Evolutionary conservation across 2,329 filamentous ascomycete species (phyloP), one percentile per base, ranked within the genome.

Genomic region (Ilyonectria robusta): DNA sequence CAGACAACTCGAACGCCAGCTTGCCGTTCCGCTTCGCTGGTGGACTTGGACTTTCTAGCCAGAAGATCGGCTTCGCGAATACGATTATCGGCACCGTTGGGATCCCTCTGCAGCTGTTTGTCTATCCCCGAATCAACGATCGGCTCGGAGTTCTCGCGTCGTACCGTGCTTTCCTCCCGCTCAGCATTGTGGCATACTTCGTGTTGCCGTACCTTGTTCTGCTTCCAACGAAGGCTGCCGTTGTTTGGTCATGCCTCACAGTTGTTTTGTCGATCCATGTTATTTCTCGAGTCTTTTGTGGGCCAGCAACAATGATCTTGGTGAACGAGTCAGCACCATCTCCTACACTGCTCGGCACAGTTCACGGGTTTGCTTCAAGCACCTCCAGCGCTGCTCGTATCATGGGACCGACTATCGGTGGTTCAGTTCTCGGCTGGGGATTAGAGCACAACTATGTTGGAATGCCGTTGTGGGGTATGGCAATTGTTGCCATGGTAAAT

Each of bases 351-450:
- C 67, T 76, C 13, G 71, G 72, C 2, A 76, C 73, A 3, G 64
- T 76, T 4, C 72, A 77, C 21, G 73, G 75, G 6, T n/a, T 76
- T 29, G 73, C 74, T 9, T 68, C 66, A 21, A 77, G 72, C 53
- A 72, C 70, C 1, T 75, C 73, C 6, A 73, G 72, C 44, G 70
- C 63, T 23, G 72, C 70, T 6, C 67, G 72, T 6, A 73, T 76
- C 53, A 46, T 77, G 44, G 75, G 75, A 0, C 74, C 74, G 3
- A 70, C 66, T 3, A 29, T 69, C 1, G 74, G 74, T 10, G 73
- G 72, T 2, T 10, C 55, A 17, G 55, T 75, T 10, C 68, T 76
- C 4, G 71, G 74, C 23, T 76, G 73, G 73, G 75, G 74, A 9
- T 54, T 75, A 17, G 53, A 54, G 3, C 59, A 75, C 33, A 68